Evolutionary conservation across 164 flowering plant genomes (phyloP).

Genomic region (Houttuynia cordata): DNA sequence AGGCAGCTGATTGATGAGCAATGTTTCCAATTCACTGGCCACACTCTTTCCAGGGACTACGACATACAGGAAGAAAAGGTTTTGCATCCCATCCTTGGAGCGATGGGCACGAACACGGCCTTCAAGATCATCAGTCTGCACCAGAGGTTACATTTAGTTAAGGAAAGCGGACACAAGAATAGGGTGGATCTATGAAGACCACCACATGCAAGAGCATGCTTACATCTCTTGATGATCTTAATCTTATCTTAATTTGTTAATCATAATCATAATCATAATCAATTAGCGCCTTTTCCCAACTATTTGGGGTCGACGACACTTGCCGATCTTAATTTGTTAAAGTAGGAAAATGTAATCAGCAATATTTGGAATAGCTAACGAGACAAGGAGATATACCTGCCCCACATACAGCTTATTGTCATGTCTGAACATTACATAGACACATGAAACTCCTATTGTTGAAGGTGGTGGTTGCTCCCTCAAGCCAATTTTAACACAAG

Average conservation of each 20-base stretch:
- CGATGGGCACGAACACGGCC: constrained; percentile 80
- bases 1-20: constrained; percentile 82
- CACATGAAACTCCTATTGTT: constrained; percentile 73
- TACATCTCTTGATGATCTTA: neutral
- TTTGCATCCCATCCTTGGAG: constrained; percentile 60
- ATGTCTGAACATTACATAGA: constrained; percentile 67
- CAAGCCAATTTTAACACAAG: constrained; percentile 42
- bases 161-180: too few species aligned
- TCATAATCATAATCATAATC: too few species aligned
- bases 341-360: neutral
- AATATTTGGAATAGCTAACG: neutral
- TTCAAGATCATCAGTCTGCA: constrained; percentile 84
- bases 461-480: constrained; percentile 93
- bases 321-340: neutral
- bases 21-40: constrained; percentile 84
- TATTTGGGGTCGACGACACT: too few species aligned
- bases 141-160: neutral
- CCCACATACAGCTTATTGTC: constrained; percentile 79
- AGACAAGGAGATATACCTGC: constrained; percentile 19
- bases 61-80: constrained; percentile 51
- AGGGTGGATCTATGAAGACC: neutral
- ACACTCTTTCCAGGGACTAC: constrained; percentile 79
- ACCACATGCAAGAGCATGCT: neutral
- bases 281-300: too few species aligned
- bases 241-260: too few species aligned